These are phyloP conservation scores for Ulmus americana DNA, from an alignment of 331 rosid genomes.

Conservation along the genomic window DNA sequence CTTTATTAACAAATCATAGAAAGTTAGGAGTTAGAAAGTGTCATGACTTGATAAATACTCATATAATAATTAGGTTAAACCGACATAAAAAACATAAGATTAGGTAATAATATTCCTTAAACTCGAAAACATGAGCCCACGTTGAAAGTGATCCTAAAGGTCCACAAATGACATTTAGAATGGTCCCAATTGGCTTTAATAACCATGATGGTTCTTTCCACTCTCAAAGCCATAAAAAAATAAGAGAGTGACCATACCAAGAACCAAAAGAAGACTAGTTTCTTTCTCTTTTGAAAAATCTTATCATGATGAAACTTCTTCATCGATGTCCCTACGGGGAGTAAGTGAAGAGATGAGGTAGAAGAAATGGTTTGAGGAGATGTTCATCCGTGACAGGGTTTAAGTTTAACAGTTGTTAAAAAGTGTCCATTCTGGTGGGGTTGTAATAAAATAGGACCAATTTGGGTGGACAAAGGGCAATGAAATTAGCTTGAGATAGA, in stretches of 20 bases:
- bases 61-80: slow-evolving; percentile 19
- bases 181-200: slow-evolving; percentile 32
- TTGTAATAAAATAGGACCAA: slow-evolving; percentile 1
- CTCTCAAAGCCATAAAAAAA: slow-evolving; percentile 3
- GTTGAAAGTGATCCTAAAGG: slow-evolving; percentile 17
- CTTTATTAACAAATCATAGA: slow-evolving; percentile 16
- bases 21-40: slow-evolving; percentile 32
- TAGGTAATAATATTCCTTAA: slow-evolving; percentile 22
- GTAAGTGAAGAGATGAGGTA: slow-evolving; percentile 2
- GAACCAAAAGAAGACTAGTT: slow-evolving; percentile 9
- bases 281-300: slow-evolving; percentile 22
- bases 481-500: slow-evolving; percentile 32
- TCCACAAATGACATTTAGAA: slow-evolving; percentile 26
- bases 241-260: neutral
- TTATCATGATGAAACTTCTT: neutral
- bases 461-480: slow-evolving; percentile 21
- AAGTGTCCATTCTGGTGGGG: slow-evolving; percentile 4
- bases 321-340: too few species aligned
- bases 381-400: slow-evolving; percentile 13
- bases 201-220: slow-evolving; percentile 15
- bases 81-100: slow-evolving; percentile 23
- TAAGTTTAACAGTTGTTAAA: slow-evolving; percentile 21
- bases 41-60: slow-evolving; percentile 43
- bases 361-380: slow-evolving; percentile 20
- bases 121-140: slow-evolving; percentile 27